phyloP scores from a whole-genome alignment of 257 asterid genomes.

The Solanum chiquidenum region DNA sequence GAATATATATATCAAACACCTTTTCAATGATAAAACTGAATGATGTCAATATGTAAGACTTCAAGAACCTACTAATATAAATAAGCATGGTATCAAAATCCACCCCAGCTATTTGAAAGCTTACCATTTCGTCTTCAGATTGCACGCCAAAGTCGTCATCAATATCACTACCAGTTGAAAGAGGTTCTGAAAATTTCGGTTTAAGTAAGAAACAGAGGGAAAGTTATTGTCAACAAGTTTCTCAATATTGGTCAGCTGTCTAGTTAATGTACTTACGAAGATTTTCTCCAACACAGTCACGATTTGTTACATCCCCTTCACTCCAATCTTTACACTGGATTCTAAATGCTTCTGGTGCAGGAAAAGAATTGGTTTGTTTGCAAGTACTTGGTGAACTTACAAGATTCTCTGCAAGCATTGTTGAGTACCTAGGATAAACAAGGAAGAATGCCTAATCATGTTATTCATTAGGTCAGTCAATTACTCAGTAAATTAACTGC shows the following conservation, averaged over 20 bases:
- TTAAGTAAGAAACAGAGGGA: constrained; percentile 12
- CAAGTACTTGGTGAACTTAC: constrained; percentile 44
- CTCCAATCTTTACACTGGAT: constrained; percentile 22
- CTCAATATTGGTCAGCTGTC: background rate
- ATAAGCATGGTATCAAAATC: background rate
- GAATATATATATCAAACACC: background rate
- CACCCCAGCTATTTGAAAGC: constrained; percentile 13
- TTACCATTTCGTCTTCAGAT: constrained; percentile 68
- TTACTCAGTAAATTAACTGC: background rate
- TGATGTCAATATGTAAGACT: background rate
- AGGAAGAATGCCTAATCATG: background rate
- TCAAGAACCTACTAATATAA: background rate
- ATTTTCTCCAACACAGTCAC: constrained; percentile 23
- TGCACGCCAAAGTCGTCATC: constrained; percentile 69
- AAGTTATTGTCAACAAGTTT: background rate
- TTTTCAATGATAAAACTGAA: background rate
- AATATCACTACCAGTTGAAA: constrained; percentile 42
- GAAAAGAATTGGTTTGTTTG: constrained; percentile 25
- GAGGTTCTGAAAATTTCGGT: constrained; percentile 54
- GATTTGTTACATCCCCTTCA: constrained; percentile 23
- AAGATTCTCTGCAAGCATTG: constrained; percentile 98
- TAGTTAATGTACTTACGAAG: constrained; percentile 30
- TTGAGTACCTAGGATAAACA: constrained; percentile 60
- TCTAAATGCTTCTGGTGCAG: constrained; percentile 29
- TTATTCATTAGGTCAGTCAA: background rate